A percentile compares a stretch with the other conserved stretches of the same genome.
These are phyloP conservation scores for Apophysomyces sp. DNA, from an alignment of 371 early-diverging fungal species.

Conservation along the genomic window DNA sequence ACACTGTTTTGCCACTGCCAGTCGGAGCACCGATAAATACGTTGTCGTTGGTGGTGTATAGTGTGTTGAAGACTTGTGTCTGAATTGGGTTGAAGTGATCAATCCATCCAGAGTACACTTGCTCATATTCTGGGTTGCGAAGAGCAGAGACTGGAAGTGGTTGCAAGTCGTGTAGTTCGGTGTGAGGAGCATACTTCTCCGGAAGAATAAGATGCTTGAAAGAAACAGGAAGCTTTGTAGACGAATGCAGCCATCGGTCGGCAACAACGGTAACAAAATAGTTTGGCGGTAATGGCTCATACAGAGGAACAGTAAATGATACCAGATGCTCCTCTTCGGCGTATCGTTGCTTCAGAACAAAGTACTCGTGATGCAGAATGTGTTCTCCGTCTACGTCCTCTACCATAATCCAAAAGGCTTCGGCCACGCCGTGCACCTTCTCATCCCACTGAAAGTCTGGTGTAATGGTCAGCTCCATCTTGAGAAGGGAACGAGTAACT, in stretches of 20 bases:
- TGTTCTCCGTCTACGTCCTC: slow-evolving; percentile 93
- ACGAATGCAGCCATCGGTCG: slow-evolving; percentile 94
- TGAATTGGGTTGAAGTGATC: slow-evolving; percentile 95
- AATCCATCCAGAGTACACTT: slow-evolving; percentile 61
- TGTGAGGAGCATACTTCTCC: slow-evolving; percentile 91
- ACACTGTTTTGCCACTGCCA: slow-evolving; percentile 96
- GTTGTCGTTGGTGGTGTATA: slow-evolving; percentile 91
- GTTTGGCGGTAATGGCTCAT: slow-evolving; percentile 94
- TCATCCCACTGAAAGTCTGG: slow-evolving; percentile 95
- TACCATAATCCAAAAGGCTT: slow-evolving; percentile 92
- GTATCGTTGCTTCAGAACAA: slow-evolving; percentile 80
- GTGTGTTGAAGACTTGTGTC: slow-evolving; percentile 91
- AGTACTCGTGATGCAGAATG: slow-evolving; percentile 85
- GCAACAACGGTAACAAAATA: slow-evolving; percentile 90
- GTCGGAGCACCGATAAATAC: slow-evolving; percentile 96
- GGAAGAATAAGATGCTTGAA: slow-evolving; percentile 92
- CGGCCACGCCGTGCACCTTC: slow-evolving; percentile 80
- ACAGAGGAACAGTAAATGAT: slow-evolving; percentile 92
- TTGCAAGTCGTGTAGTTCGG: slow-evolving; percentile 92
- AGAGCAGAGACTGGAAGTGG: slow-evolving; percentile 84
- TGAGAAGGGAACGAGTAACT: slow-evolving; percentile 85
- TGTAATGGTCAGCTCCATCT: slow-evolving; percentile 87
- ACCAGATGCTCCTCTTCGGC: slow-evolving; percentile 69
- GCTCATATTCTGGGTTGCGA: slow-evolving; percentile 70
- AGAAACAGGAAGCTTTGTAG: slow-evolving; percentile 88